Evolutionary conservation across 1,284 basidiomycete species (phyloP).

Genomic region (Stygiomarasmius scandens): DNA sequence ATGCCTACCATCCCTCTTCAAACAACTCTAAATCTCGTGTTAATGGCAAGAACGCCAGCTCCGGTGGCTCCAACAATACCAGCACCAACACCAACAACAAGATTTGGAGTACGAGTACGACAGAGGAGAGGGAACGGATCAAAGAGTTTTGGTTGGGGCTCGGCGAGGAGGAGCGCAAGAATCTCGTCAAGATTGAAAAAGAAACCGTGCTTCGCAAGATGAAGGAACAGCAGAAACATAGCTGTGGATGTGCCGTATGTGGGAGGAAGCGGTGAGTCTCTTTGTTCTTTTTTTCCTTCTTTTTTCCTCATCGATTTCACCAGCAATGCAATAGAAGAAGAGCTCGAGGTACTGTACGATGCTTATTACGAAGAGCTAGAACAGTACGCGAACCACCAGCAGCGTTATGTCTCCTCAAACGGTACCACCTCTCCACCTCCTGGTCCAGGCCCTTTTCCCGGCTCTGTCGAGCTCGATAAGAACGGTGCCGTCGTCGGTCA

Average conservation of each 20-base stretch:
- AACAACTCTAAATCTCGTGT: not conserved
- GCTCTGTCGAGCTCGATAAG: slow-evolving; percentile 94
- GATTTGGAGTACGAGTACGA: slow-evolving; percentile 89
- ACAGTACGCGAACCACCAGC: slow-evolving; percentile 97
- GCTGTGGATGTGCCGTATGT: slow-evolving; percentile 95
- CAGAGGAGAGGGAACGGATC: slow-evolving; percentile 94
- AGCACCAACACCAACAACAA: slow-evolving; percentile 49
- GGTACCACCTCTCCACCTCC: slow-evolving; percentile 88
- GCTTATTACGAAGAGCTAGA: slow-evolving; percentile 99
- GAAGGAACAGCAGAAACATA: slow-evolving; percentile 98
- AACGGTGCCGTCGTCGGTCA: slow-evolving; percentile 81
- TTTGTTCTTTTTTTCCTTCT: slow-evolving; percentile 17
- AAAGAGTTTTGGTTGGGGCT: slow-evolving; percentile 97
- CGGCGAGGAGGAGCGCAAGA: slow-evolving; percentile 85
- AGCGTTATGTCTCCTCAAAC: slow-evolving; percentile 87
- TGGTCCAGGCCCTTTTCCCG: slow-evolving; percentile 97
- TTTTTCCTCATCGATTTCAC: slow-evolving; percentile 7
- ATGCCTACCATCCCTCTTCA: slow-evolving; percentile 40
- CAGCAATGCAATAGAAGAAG: slow-evolving; percentile 96
- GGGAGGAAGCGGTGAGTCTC: slow-evolving; percentile 88
- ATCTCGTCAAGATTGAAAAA: slow-evolving; percentile 95
- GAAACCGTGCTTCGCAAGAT: slow-evolving; percentile 96
- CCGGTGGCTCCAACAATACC: not conserved
- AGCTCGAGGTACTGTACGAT: slow-evolving; percentile 98
- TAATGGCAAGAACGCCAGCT: not conserved